Conservation (phyloP, 83 land plant species). For the Picea abies region DNA sequence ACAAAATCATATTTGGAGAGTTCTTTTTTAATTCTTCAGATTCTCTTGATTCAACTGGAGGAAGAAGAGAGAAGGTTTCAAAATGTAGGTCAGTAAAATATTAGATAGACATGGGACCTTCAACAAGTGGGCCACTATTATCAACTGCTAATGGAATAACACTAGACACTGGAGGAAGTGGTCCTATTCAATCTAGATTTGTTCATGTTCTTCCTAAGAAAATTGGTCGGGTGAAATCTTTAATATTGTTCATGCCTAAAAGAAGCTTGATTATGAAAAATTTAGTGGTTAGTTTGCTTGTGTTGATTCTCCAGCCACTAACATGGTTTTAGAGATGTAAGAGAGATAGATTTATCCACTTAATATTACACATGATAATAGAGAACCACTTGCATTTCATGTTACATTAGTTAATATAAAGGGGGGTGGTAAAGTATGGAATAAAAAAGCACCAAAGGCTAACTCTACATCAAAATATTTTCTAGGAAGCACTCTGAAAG, state of each 20-base stretch:
- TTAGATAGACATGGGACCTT: no score
- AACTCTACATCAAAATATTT: not conserved
- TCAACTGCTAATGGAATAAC: no score
- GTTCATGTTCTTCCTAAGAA: slow-evolving; percentile 1
- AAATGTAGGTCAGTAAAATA: no score
- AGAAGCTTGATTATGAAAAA: not conserved
- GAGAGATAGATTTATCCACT: not conserved
- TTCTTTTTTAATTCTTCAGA: no score
- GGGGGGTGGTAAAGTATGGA: not conserved
- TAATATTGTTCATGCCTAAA: not conserved
- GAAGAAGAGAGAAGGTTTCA: no score
- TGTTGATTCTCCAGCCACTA: not conserved
- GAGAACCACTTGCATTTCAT: not conserved
- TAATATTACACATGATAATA: not conserved
- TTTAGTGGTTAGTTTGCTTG: not conserved
- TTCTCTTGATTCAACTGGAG: no score
- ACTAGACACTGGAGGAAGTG: no score
- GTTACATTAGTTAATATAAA: not conserved
- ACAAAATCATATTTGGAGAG: no score
- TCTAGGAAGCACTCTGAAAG: not conserved
- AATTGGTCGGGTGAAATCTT: slow-evolving; percentile 2
- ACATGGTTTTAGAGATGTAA: slow-evolving; percentile 4
- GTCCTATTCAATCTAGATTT: not conserved
- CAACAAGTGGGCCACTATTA: no score
- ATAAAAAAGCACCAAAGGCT: not conserved